phyloP scores from a whole-genome alignment of 805 yeast genomes.

The Hanseniaspora hatyaiensis region DNA sequence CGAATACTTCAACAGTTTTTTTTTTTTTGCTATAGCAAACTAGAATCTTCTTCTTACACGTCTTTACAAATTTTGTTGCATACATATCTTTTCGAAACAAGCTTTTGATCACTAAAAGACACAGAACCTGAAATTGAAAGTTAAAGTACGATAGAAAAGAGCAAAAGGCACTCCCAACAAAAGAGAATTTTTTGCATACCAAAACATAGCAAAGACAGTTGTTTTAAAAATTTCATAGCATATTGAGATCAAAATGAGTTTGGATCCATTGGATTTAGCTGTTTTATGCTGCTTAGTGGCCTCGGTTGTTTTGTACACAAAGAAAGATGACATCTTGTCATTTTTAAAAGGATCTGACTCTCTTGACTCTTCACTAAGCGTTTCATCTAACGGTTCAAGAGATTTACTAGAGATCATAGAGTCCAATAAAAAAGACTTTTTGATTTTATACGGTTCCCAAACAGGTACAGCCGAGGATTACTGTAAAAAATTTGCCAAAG shows the following conservation, averaged over 20 bases:
- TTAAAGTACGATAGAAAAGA: too few species aligned
- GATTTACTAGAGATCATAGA: conserved; percentile 48
- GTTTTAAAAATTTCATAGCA: too few species aligned
- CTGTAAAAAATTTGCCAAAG: conserved; percentile 81
- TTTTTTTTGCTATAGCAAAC: not conserved
- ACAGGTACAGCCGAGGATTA: conserved; percentile 98
- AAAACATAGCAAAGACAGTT: too few species aligned
- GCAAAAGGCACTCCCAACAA: too few species aligned
- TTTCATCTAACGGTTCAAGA: conserved; percentile 37
- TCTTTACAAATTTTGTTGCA: too few species aligned
- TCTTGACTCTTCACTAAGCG: conserved; percentile 29
- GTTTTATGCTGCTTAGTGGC: conserved; percentile 54
- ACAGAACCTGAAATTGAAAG: too few species aligned
- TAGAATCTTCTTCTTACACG: too few species aligned
- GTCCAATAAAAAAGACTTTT: conserved; percentile 56
- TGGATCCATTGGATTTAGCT: conserved; percentile 61
- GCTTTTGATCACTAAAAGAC: too few species aligned
- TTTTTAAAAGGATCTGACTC: conserved; percentile 27
- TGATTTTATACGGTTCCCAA: conserved; percentile 86
- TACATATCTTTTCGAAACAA: too few species aligned
- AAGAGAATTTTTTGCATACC: too few species aligned
- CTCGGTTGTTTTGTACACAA: conserved; percentile 56
- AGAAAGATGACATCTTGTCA: conserved; percentile 44
- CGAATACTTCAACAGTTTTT: not conserved
- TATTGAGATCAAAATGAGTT: too few species aligned